Percentiles rank a stretch among this genome's conserved stretches.
phyloP scores from a whole-genome alignment of 768 basidiomycete species.

The Amanita pallidorosea region DNA sequence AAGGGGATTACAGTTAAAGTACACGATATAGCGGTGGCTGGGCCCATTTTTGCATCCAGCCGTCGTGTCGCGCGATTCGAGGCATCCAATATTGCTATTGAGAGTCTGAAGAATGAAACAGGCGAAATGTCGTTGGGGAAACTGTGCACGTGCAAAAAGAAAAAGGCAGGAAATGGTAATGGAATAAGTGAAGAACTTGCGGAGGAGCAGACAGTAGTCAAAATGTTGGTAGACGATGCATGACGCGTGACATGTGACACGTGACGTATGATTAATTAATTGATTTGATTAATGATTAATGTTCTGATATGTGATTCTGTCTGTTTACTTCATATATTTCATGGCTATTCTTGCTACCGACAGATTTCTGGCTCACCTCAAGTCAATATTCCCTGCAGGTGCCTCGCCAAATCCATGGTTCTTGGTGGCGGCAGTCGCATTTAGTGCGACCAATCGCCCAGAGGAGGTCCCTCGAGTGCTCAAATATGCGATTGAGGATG shows the following conservation, averaged over 20 bases:
- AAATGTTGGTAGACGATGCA: conserved; percentile 7
- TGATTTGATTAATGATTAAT: too few species aligned
- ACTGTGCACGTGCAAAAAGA: conserved; percentile 25
- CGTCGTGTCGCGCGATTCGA: conserved; percentile 54
- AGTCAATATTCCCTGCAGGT: conserved; percentile 30
- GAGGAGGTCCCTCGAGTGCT: conserved; percentile 50
- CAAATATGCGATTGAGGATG: conserved; percentile 33
- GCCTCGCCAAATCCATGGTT: conserved; percentile 41
- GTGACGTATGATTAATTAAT: too few species aligned
- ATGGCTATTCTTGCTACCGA: conserved; percentile 24
- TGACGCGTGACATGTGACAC: too few species aligned
- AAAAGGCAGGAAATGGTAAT: conserved; percentile 4
- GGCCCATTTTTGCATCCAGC: conserved; percentile 51
- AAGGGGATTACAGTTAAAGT: conserved; percentile 48
- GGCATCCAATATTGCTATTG: conserved; percentile 51
- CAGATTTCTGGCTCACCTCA: conserved; percentile 31
- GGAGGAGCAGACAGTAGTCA: conserved; percentile 5
- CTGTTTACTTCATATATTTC: not conserved
- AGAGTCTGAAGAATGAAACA: conserved; percentile 35
- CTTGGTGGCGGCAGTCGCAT: conserved; percentile 43
- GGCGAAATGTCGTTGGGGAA: conserved; percentile 32
- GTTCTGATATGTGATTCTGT: not conserved
- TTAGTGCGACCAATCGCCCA: conserved; percentile 47
- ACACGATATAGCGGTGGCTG: conserved; percentile 45
- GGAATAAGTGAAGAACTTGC: not conserved